A percentile compares a stretch with the other conserved stretches of the same genome.
Conservation (phyloP, 1,139 yeast genomes). For the Saccharomyces pastorianus region DNA sequence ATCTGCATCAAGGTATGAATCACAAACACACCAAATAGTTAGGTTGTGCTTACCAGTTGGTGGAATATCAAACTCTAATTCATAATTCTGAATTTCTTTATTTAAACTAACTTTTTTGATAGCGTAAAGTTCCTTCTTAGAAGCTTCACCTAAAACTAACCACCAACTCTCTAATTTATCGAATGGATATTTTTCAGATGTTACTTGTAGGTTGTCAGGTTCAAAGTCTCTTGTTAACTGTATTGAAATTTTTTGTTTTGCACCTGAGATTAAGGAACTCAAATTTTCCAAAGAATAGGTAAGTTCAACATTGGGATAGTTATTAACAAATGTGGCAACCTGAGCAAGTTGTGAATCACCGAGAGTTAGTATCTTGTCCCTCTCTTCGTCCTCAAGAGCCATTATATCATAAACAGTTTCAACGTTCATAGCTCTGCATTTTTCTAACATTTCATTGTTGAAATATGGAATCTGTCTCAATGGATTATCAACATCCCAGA, state of each 20-base stretch:
- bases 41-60: conserved; percentile 52
- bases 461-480: conserved; percentile 77
- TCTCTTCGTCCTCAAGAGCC: conserved; percentile 73
- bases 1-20: conserved; percentile 84
- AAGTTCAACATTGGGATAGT: conserved; percentile 79
- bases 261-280: conserved; percentile 32
- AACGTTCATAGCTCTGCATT: conserved; percentile 51
- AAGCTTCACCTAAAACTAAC: conserved; percentile 69
- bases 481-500: conserved; percentile 77
- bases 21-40: conserved; percentile 82
- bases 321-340: conserved; percentile 84
- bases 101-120: conserved; percentile 57
- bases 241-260: conserved; percentile 28
- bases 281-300: conserved; percentile 35
- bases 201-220: conserved; percentile 57
- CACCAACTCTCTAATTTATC: conserved; percentile 75
- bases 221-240: conserved; percentile 52
- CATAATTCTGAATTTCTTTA: conserved; percentile 46
- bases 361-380: conserved; percentile 56
- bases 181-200: conserved; percentile 48
- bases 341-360: conserved; percentile 41
- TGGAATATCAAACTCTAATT: conserved; percentile 52
- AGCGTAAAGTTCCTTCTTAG: conserved; percentile 57
- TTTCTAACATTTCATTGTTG: conserved; percentile 42
- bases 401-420: conserved; percentile 76